Evolutionary conservation across 805 yeast genomes (phyloP).

Genomic region (Torulaspora quercuum): DNA sequence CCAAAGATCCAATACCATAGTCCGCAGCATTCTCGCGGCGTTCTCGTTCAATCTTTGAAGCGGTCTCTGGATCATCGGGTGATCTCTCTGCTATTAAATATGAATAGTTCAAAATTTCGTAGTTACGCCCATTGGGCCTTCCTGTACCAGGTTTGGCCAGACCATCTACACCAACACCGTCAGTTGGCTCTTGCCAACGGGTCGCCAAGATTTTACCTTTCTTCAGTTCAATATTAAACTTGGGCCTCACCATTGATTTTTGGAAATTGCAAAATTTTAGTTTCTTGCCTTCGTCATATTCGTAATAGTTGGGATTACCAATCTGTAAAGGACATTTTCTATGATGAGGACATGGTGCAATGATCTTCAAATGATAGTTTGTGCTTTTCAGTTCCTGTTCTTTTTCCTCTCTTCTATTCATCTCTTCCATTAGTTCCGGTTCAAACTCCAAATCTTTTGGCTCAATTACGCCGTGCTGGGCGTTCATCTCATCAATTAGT

Average conservation of each 20-base stretch:
- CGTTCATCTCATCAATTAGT: constrained; percentile 14
- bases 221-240: constrained; percentile 76
- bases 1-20: constrained; percentile 25
- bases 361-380: constrained; percentile 55
- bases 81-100: constrained; percentile 71
- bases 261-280: constrained; percentile 73
- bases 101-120: constrained; percentile 68
- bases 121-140: constrained; percentile 64
- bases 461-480: constrained; percentile 42
- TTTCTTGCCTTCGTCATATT: constrained; percentile 51
- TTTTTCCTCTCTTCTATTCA: constrained; percentile 14
- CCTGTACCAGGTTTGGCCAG: constrained; percentile 61
- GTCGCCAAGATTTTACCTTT: constrained; percentile 73
- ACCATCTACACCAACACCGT: constrained; percentile 49
- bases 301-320: constrained; percentile 65
- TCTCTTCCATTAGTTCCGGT: constrained; percentile 36
- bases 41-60: constrained; percentile 42
- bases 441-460: constrained; percentile 49
- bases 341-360: constrained; percentile 93
- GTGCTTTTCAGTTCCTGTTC: constrained; percentile 22
- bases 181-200: constrained; percentile 58
- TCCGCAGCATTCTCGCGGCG: constrained; percentile 33
- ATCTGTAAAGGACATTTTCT: constrained; percentile 80
- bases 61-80: constrained; percentile 40
- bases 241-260: constrained; percentile 72